Base-by-base conservation (phyloP, 106 monocot genomes). In the Acorus gramineus region DNA sequence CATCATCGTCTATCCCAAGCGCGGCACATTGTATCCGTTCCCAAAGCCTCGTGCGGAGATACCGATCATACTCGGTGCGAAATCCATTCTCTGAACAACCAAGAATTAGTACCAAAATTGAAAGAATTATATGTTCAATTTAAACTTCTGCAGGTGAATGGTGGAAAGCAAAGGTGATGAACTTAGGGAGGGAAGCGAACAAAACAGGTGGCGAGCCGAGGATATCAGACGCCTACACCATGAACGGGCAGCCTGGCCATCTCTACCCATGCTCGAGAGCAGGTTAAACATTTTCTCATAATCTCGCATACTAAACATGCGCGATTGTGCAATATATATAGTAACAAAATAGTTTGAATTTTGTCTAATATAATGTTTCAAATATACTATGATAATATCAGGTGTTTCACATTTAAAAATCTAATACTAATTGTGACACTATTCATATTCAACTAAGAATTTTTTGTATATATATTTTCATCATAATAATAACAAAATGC, bases 191-290 rank as follows among this genome's bases (percentile, higher is more conserved):
- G 6, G 42, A 60, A 13, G 66, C 67, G 11, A 6, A 60, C 6
- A 14, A 56, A 11, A 52, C 60, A 4, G 74, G 74, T 46, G 57
- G 13, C 43, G 51, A 53, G 10, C 74, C 74, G 6, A 62, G 62
- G 46, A 10, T 62, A 13, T 71, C 71, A 1, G 71, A 71, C 46
- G 71, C 71, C 52, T 71, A 53, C 46, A 62, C 71, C 71, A 62
- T 71, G 53, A 71, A 71, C 28, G 71, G 71, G 52, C 61, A 62
- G 62, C 71, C 76, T 12, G 76, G 76, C 2, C 63, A 76, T 13
- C 76, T 76, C 62, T 69, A 76, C 56, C 6, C 12, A 10, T 76
- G 76, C 52, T 64, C 76, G 5, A 13, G 56, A 3, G 52, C 69
- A 63, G 53, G 69, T 69, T 14, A 14, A 52, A 51, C 42, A 2